A percentile compares a stretch with the other conserved stretches of the same genome.
Evolutionary conservation across 768 basidiomycete genomes (phyloP).

Genomic region (Kwoniella botswanensis): DNA sequence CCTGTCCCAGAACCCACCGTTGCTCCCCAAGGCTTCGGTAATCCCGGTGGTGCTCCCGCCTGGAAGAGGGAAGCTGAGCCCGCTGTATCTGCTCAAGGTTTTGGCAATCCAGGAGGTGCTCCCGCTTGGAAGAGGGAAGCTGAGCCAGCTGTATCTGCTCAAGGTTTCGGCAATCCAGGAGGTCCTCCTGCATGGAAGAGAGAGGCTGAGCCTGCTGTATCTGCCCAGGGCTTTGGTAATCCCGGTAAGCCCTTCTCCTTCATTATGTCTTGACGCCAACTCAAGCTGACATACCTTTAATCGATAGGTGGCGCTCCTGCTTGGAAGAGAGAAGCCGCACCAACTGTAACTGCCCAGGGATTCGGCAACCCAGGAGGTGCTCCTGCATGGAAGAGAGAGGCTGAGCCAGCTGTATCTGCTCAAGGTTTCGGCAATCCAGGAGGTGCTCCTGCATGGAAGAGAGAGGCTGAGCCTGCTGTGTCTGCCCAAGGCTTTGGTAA

Average conservation of each 20-base stretch:
- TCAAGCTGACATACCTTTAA: neutral
- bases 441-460: slow-evolving; percentile 18
- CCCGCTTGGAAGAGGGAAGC: slow-evolving; percentile 28
- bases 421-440: slow-evolving; percentile 12
- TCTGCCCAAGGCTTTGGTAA: slow-evolving; percentile 1
- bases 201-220: slow-evolving; percentile 31
- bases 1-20: slow-evolving; percentile 38
- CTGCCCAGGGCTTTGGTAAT: slow-evolving; percentile 19
- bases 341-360: slow-evolving; percentile 11
- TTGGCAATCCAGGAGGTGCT: slow-evolving; percentile 8
- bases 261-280: neutral
- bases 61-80: slow-evolving; percentile 21
- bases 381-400: slow-evolving; percentile 26
- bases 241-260: slow-evolving; percentile 2
- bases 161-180: slow-evolving; percentile 14
- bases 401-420: slow-evolving; percentile 5
- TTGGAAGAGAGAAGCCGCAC: slow-evolving; percentile 32
- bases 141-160: slow-evolving; percentile 6
- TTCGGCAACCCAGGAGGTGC: slow-evolving; percentile 7
- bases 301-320: slow-evolving; percentile 14
- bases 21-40: slow-evolving; percentile 29
- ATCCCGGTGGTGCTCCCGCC: slow-evolving; percentile 16
- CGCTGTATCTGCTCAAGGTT: slow-evolving; percentile 11
- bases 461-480: slow-evolving; percentile 16
- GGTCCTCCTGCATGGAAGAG: slow-evolving; percentile 20